A percentile compares a stretch with the other conserved stretches of the same genome.
These are phyloP conservation scores for Penicillium ochrochloron DNA, from an alignment of 495 filamentous ascomycete genomes.

Conservation along the genomic window DNA sequence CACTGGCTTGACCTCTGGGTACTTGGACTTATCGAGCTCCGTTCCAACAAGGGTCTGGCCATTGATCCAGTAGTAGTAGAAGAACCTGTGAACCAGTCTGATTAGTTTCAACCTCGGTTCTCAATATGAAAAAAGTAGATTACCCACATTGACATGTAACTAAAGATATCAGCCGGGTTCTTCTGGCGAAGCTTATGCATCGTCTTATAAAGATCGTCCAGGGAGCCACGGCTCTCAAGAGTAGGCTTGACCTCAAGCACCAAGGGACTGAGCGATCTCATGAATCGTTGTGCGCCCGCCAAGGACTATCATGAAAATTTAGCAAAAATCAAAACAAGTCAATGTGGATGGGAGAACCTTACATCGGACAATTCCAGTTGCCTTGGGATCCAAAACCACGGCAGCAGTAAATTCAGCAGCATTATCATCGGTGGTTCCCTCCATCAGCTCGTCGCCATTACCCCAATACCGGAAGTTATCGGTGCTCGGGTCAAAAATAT, in stretches of 20 bases:
- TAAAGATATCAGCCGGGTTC: neutral
- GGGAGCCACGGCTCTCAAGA: neutral
- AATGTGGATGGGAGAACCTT: neutral
- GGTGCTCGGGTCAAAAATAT: slow-evolving; percentile 7
- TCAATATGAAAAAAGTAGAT: neutral
- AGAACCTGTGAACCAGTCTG: neutral
- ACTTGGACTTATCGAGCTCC: neutral
- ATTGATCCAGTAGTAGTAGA: neutral
- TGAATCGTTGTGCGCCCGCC: neutral
- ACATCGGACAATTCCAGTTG: slow-evolving; percentile 3
- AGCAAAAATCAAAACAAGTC: neutral
- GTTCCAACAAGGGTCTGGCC: neutral
- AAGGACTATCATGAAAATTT: neutral
- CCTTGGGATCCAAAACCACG: slow-evolving; percentile 7
- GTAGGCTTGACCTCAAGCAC: neutral
- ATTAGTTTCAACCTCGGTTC: neutral
- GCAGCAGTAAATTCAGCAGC: slow-evolving; percentile 2
- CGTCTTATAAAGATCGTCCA: neutral
- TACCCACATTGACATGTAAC: neutral
- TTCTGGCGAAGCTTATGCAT: neutral
- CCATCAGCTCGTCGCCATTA: slow-evolving; percentile 11
- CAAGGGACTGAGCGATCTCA: neutral
- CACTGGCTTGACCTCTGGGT: neutral
- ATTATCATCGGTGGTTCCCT: slow-evolving; percentile 6
- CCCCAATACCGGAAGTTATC: slow-evolving; percentile 5